Base-by-base conservation (phyloP, 2,329 filamentous ascomycete species). In the Trichoderma guizhouense region DNA sequence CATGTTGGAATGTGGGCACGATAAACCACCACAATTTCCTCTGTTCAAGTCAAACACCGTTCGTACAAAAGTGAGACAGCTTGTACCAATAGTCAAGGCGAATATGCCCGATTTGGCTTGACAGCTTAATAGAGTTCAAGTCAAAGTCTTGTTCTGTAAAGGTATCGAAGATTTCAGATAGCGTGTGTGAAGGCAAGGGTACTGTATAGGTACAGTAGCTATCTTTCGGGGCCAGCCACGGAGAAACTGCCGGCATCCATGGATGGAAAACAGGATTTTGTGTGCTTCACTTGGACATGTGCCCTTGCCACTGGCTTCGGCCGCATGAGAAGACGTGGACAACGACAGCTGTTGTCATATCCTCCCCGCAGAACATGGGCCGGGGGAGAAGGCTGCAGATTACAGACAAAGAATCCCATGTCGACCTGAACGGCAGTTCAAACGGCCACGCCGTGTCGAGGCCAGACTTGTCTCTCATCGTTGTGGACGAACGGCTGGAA, bases 61-160 rank as follows among this genome's bases (percentile, higher is more conserved):
- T 72, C 68, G 32, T 60, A 74, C 28, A 9, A 14, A 14, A 32
- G 73, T 80, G 76, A 80, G 78, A 80, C 79, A 80, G 11, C 51
- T 28, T 24, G 76, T 75, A 74, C 74, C 74, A 72, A 74, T 43
- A 26, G 15, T 55, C 47, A 36, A 34, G 34, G 26, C 43, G 43
- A 72, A 30, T 28, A 32, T n/a, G 32, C 30, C 67, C 39, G 63
- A 15, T 55, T 61, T 34, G 51, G 66, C 32, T 61, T 28, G 39
- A 61, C 30, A 63, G 58, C 68, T 63, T 63, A 53, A 63, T 63
- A 63, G 30, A 68, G 63, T 61, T 68, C 70, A 63, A 72, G 64
- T 68, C 70, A 72, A 51, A 7, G 55, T 62, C 63, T 72, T 65
- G 30, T 11, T 18, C 28, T n/a, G 15, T 14, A 53, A 51, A 28